A percentile compares a stretch with the other conserved stretches of the same genome.
Evolutionary conservation across 2,329 filamentous ascomycete genomes (phyloP).

Genomic region (Neonectria faginata): DNA sequence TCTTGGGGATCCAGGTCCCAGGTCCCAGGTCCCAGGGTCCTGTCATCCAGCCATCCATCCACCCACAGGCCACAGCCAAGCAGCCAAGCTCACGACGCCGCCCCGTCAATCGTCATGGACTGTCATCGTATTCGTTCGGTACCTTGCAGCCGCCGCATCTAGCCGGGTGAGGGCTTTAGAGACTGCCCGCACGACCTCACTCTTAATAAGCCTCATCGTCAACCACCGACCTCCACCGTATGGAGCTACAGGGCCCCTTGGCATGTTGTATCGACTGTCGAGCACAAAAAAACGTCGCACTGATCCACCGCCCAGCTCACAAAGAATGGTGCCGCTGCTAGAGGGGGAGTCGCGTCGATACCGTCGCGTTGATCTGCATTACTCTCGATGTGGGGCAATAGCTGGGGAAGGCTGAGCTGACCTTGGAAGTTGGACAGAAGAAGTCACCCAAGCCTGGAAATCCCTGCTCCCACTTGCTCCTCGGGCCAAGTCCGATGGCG

Average conservation of each 20-base stretch:
- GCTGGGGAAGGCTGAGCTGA: conserved; percentile 23
- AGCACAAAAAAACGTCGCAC: conserved; percentile 16
- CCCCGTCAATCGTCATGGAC: conserved; percentile 25
- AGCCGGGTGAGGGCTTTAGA: conserved; percentile 36
- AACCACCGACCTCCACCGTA: conserved; percentile 11
- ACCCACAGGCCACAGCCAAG: neutral
- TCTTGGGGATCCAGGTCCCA: conserved; percentile 17
- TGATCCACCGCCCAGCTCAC: conserved; percentile 26
- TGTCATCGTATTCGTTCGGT: conserved; percentile 33
- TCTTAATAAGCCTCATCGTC: conserved; percentile 34
- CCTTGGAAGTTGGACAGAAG: neutral
- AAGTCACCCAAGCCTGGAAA: neutral
- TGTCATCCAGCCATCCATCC: conserved; percentile 8
- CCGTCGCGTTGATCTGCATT: conserved; percentile 30
- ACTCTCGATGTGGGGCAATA: conserved; percentile 33
- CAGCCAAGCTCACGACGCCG: conserved; percentile 20
- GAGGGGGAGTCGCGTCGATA: conserved; percentile 34
- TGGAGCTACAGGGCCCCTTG: conserved; percentile 12
- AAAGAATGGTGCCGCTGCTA: conserved; percentile 38
- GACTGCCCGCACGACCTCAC: conserved; percentile 29
- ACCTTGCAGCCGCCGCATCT: conserved; percentile 39
- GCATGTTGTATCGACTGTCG: conserved; percentile 5
- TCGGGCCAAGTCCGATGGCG: conserved; percentile 11
- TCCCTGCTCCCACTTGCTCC: conserved; percentile 5
- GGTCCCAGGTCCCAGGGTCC: conserved; percentile 11